phyloP scores from a whole-genome alignment of 2,329 filamentous ascomycete species.

The Epichloe bromicola region DNA sequence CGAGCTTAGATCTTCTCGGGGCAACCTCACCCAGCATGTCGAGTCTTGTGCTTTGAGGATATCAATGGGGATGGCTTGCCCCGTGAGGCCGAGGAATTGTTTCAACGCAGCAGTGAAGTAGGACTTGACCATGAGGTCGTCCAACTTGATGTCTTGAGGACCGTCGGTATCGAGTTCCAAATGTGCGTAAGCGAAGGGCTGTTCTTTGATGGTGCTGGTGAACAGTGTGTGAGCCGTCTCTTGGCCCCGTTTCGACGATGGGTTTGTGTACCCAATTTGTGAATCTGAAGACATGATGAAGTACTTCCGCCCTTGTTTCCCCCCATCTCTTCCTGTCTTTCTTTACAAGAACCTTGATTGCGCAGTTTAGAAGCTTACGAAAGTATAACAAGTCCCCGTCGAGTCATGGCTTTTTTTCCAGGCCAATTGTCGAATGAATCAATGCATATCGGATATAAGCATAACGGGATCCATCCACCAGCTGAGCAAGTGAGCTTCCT shows the following conservation, averaged over 20 bases:
- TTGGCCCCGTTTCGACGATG: slow-evolving; percentile 16
- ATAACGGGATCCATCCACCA: background rate
- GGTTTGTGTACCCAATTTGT: background rate
- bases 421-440: background rate
- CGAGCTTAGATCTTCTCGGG: slow-evolving; percentile 43
- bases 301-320: background rate
- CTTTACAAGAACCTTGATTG: background rate
- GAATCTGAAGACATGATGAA: background rate
- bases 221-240: slow-evolving; percentile 34
- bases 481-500: background rate
- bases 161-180: slow-evolving; percentile 31
- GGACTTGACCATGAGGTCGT: slow-evolving; percentile 48
- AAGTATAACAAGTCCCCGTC: too few relatives aligned
- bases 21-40: slow-evolving; percentile 53
- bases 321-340: background rate
- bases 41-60: slow-evolving; percentile 47
- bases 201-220: slow-evolving; percentile 35
- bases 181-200: slow-evolving; percentile 44
- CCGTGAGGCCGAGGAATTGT: slow-evolving; percentile 58
- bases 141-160: slow-evolving; percentile 26
- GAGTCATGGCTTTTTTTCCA: background rate
- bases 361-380: too few relatives aligned
- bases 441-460: slow-evolving; percentile 6
- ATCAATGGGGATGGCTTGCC: slow-evolving; percentile 54
- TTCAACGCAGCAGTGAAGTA: slow-evolving; percentile 51